Evolutionary conservation across 1,284 basidiomycete genomes (phyloP).

Genomic region (Boletus semigastroideus): DNA sequence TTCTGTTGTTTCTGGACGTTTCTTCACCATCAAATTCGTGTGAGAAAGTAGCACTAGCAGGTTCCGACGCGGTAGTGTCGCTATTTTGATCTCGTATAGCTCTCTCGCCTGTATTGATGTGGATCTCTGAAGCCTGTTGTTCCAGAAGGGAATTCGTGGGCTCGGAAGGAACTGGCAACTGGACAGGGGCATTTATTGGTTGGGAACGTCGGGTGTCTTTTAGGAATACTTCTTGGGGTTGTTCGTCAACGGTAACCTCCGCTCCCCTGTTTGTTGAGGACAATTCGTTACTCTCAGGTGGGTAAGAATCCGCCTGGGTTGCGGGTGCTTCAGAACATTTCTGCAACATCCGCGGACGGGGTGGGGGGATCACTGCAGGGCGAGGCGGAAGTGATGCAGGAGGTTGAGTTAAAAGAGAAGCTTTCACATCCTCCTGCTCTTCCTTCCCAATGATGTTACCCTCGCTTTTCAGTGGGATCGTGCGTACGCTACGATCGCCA

Average conservation of each 20-base stretch:
- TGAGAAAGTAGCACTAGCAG: conserved; percentile 4
- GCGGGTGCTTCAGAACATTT: conserved; percentile 9
- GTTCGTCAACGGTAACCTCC: background rate
- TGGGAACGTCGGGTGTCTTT: conserved; percentile 8
- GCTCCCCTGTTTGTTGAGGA: background rate
- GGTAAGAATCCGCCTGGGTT: conserved; percentile 7
- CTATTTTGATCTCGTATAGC: background rate
- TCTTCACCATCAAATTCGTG: conserved; percentile 11
- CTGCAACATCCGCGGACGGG: conserved; percentile 19
- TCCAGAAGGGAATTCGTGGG: conserved; percentile 13
- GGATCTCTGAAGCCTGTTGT: conserved; percentile 3
- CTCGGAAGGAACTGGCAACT: conserved; percentile 3
- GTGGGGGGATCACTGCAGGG: conserved; percentile 25
- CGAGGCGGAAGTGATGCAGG: conserved; percentile 13
- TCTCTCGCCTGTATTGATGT: background rate
- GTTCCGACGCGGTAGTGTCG: conserved; percentile 10
- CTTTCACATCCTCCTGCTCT: conserved; percentile 6
- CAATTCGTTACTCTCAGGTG: background rate
- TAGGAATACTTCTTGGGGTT: background rate
- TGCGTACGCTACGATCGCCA: conserved; percentile 32
- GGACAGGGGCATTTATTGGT: conserved; percentile 7
- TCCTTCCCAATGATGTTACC: conserved; percentile 19
- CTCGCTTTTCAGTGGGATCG: conserved; percentile 23
- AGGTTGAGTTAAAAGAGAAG: background rate
- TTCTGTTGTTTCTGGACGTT: conserved; percentile 7